phyloP scores from a whole-genome alignment of 345 rosid genomes.

The Citrus hindsii region DNA sequence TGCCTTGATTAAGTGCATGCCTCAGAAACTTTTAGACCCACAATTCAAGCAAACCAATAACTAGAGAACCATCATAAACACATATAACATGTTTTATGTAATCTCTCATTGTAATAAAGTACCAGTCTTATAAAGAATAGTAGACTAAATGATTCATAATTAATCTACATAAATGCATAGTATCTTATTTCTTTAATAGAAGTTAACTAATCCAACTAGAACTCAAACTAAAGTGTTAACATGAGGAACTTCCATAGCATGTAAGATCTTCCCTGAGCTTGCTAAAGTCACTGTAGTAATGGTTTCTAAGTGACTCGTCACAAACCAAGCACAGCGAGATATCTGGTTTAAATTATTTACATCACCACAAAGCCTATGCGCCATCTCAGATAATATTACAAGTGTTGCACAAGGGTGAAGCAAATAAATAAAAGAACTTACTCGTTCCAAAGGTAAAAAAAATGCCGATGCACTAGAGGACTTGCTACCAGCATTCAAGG shows the following conservation, averaged over 20 bases:
- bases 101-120: neutral
- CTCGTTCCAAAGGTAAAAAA: conserved; percentile 85
- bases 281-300: neutral
- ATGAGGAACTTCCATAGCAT: neutral
- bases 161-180: neutral
- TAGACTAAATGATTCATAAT: neutral
- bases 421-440: conserved; percentile 27
- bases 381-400: neutral
- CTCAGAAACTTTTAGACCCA: neutral
- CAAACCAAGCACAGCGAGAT: neutral
- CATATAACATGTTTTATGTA: neutral
- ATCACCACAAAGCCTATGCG: neutral
- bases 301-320: neutral
- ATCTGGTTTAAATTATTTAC: neutral
- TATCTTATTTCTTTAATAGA: neutral
- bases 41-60: neutral
- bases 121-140: neutral
- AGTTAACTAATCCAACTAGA: neutral
- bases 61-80: neutral
- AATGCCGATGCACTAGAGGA: conserved; percentile 86
- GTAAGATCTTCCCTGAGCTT: neutral
- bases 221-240: neutral
- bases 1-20: neutral
- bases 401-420: neutral
- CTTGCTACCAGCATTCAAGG: conserved; percentile 96